These are phyloP conservation scores for Aaosphaeria pasadenensis DNA, from an alignment of 2,329 filamentous ascomycete species.

Conservation along the genomic window DNA sequence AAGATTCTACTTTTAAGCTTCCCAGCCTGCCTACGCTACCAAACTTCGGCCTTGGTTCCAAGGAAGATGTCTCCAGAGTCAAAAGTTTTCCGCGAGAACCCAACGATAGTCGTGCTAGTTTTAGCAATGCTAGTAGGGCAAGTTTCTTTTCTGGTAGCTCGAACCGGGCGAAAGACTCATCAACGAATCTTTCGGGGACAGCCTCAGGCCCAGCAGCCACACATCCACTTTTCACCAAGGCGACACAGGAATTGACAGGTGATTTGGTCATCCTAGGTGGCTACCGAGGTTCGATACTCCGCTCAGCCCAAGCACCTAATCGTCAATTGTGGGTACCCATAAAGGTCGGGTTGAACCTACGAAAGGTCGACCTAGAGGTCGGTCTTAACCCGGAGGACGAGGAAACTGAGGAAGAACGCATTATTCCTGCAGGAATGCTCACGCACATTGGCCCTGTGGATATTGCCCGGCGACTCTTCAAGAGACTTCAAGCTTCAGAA, in stretches of 20 bases:
- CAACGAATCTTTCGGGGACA: conserved; percentile 7
- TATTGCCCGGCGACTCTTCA: conserved; percentile 78
- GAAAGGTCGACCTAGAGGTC: conserved; percentile 88
- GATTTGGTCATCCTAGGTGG: conserved; percentile 88
- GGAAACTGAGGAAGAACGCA: conserved; percentile 75
- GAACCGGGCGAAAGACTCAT: conserved; percentile 6
- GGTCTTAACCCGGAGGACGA: conserved; percentile 80
- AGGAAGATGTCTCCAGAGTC: conserved; percentile 24
- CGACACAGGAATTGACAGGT: conserved; percentile 69
- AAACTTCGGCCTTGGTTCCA: conserved; percentile 43
- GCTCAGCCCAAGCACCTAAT: conserved; percentile 76
- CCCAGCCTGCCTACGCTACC: conserved; percentile 52
- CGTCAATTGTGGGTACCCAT: conserved; percentile 93
- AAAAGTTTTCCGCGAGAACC: conserved; percentile 11
- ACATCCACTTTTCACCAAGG: conserved; percentile 52
- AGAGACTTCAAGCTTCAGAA: conserved; percentile 69
- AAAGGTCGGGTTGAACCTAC: conserved; percentile 86
- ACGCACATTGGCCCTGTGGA: conserved; percentile 89
- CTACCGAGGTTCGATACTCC: conserved; percentile 84
- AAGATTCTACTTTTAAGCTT: conserved; percentile 74
- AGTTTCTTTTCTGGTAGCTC: conserved; percentile 16
- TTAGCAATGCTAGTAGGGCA: conserved; percentile 6
- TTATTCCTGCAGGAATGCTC: conserved; percentile 85
- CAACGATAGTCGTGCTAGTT: conserved; percentile 7
- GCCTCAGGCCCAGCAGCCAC: conserved; percentile 30